Evolutionary conservation across 2,329 filamentous ascomycete genomes (phyloP), one percentile per base, ranked within the genome.

Genomic region (Plenodomus lindquistii): DNA sequence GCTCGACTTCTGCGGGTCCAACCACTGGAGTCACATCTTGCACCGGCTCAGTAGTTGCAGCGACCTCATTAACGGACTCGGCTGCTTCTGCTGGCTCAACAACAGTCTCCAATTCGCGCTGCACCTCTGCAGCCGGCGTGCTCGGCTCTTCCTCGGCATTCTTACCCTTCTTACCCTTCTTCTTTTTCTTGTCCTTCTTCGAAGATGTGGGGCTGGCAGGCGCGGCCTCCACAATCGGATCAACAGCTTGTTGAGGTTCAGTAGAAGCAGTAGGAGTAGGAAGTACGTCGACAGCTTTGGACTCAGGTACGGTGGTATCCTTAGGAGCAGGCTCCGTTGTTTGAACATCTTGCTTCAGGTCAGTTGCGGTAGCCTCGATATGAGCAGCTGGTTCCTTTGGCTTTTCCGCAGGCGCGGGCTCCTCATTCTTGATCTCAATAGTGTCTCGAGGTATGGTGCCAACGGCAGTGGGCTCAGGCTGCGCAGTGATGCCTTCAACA

Each of bases 141-240:
- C 21, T 42, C 17, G 39, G 18, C 9, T 46, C 35, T 11, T 45
- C 37, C 9, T 55, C 51, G 17, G 40, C 37, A 1, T 21, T 4
- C 34, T 54, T 55, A 13, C 37, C 45, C 44, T 52, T 53, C 44
- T 55, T 62, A 1, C 51, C 31, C 48, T 54, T 55, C 43, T 76
- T 73, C 46, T 79, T 37, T 37, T 18, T 79, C 13, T 73, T 46
- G 16, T 36, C 73, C 53, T 77, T 79, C 52, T 75, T 73, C 48
- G 73, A 76, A 40, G 65, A 60, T 13, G 39, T 35, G 11, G 16
- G 35, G 3, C 17, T 13, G 3, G 43, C 19, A 21, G 39, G 24
- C 16, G 54, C 54, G 16, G 16, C 16, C 35, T 59, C 48, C 1
- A 37, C 34, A 11, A 47, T 16, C 2, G 46, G 44, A 20, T 51